phyloP scores from a whole-genome alignment of 352 stramenopile genomes.

The Phytopythium litorale region DNA sequence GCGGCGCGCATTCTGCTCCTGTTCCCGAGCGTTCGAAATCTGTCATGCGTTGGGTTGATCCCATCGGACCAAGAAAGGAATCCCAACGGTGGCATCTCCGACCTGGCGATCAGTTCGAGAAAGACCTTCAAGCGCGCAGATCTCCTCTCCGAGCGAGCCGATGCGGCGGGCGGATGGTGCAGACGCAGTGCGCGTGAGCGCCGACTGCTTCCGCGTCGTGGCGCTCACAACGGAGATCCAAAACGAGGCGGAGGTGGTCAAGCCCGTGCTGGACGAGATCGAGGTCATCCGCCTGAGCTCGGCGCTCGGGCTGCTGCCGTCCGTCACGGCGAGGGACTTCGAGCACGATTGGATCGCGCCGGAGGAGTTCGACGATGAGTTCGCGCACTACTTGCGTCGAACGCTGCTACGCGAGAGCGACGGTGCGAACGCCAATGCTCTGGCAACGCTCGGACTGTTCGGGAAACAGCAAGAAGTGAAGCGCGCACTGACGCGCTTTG shows the following conservation, averaged over 20 bases:
- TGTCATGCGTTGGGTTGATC: not conserved
- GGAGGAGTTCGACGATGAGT: slow-evolving; percentile 52
- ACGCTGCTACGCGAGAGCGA: slow-evolving; percentile 27
- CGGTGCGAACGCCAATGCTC: not conserved
- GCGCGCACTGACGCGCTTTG: slow-evolving; percentile 28
- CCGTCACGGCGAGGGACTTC: slow-evolving; percentile 43
- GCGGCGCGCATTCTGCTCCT: not conserved
- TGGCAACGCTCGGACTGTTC: slow-evolving; percentile 47
- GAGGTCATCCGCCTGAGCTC: slow-evolving; percentile 67
- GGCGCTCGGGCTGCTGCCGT: slow-evolving; percentile 43
- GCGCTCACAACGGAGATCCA: slow-evolving; percentile 42
- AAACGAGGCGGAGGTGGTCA: slow-evolving; percentile 64
- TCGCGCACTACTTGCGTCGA: slow-evolving; percentile 46
- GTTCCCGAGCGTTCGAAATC: not conserved
- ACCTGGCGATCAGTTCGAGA: not conserved
- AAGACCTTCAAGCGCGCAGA: not conserved
- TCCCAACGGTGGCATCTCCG: not conserved
- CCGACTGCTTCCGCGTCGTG: slow-evolving; percentile 43
- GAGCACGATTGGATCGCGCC: slow-evolving; percentile 37
- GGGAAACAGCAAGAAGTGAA: slow-evolving; percentile 51
- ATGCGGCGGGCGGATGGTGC: slow-evolving; percentile 6
- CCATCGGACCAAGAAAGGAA: not conserved
- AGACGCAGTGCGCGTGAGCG: slow-evolving; percentile 2
- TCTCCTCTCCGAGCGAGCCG: not conserved
- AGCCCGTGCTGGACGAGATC: slow-evolving; percentile 66